These are phyloP conservation scores for Myxozyma mucilagina DNA, from an alignment of 805 yeast species.

Conservation along the genomic window DNA sequence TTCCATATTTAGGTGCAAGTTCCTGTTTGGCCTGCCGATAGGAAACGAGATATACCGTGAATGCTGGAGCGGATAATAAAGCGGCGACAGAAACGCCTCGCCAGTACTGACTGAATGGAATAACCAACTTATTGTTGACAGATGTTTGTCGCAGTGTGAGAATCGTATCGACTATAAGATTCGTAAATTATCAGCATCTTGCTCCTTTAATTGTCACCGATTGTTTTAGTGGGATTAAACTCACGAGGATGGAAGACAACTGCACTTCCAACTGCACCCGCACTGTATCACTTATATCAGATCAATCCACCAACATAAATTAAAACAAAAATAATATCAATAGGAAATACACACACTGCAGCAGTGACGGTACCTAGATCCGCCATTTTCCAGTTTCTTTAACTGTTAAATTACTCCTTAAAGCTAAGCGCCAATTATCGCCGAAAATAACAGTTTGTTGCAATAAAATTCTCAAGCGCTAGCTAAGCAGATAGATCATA, in stretches of 20 bases:
- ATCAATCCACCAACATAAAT: background rate
- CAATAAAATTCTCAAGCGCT: too few species aligned
- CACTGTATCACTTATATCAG: slow-evolving; percentile 5
- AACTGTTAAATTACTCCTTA: background rate
- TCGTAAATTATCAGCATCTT: too few species aligned
- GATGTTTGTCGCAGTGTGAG: slow-evolving; percentile 28
- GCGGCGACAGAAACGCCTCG: slow-evolving; percentile 45
- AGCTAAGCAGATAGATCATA: too few species aligned
- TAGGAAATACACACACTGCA: slow-evolving; percentile 17
- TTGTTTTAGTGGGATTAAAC: background rate
- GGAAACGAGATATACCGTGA: slow-evolving; percentile 44
- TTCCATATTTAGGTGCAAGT: slow-evolving; percentile 29
- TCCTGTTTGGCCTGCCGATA: slow-evolving; percentile 44
- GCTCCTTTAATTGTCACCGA: too few species aligned
- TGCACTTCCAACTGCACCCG: slow-evolving; percentile 28
- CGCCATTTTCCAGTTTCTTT: background rate
- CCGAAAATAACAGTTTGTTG: background rate
- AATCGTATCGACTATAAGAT: slow-evolving; percentile 23
- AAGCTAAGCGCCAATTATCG: background rate
- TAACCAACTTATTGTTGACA: background rate
- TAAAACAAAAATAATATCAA: background rate
- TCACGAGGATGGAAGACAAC: slow-evolving; percentile 29
- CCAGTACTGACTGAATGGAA: slow-evolving; percentile 29
- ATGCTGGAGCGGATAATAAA: slow-evolving; percentile 46
- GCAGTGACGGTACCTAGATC: slow-evolving; percentile 23